These are phyloP conservation scores for Epichloe aotearoae DNA, from an alignment of 2,329 filamentous ascomycete genomes.

Conservation along the genomic window DNA sequence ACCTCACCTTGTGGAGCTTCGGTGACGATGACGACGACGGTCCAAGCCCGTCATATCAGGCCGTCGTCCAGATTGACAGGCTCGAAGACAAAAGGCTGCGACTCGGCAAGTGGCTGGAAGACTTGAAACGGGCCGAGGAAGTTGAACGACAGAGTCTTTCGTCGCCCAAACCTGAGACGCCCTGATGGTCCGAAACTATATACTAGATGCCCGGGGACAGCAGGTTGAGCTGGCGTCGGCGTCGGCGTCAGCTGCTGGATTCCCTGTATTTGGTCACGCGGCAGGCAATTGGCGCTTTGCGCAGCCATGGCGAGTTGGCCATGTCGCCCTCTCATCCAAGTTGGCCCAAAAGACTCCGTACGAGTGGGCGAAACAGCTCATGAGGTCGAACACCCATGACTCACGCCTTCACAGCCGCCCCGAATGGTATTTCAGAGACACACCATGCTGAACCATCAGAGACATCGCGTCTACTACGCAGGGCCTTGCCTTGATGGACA, in stretches of 20 bases:
- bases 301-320: background rate
- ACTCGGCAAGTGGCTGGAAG: constrained; percentile 20
- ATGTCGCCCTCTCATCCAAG: background rate
- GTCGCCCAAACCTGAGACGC: background rate
- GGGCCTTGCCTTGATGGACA: no score
- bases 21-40: constrained; percentile 14
- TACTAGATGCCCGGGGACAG: background rate
- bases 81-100: constrained; percentile 17
- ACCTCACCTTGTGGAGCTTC: constrained; percentile 21
- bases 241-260: background rate
- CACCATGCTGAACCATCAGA: background rate
- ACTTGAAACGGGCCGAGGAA: constrained; percentile 10
- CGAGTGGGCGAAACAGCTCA: background rate
- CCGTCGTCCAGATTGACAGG: constrained; percentile 3
- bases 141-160: background rate
- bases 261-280: background rate
- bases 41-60: constrained; percentile 5
- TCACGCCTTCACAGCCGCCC: background rate
- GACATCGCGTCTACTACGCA: background rate
- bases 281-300: no score
- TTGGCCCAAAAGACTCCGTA: background rate
- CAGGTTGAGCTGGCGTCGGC: background rate
- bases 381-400: background rate
- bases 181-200: background rate
- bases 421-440: background rate